phyloP scores from a whole-genome alignment of 495 filamentous ascomycete genomes.

The Lepraria neglecta region DNA sequence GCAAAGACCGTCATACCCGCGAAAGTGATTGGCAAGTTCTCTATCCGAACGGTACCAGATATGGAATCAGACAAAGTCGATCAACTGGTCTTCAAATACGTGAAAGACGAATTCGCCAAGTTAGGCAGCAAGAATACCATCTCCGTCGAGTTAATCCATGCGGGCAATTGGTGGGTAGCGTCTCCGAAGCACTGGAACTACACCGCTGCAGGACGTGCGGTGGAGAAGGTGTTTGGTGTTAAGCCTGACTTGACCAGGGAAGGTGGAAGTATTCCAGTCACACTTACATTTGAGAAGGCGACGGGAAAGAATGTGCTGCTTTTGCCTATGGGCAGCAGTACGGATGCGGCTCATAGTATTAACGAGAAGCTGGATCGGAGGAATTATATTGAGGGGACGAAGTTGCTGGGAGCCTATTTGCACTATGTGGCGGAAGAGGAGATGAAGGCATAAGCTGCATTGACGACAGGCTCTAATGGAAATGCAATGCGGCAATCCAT shows the following conservation, averaged over 20 bases:
- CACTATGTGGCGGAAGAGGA: slow-evolving; percentile 95
- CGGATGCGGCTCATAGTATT: slow-evolving; percentile 91
- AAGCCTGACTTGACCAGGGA: slow-evolving; percentile 94
- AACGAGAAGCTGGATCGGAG: slow-evolving; percentile 97
- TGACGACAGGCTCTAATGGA: background rate
- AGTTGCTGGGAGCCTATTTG: slow-evolving; percentile 88
- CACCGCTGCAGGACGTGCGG: slow-evolving; percentile 82
- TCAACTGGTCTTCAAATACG: slow-evolving; percentile 69
- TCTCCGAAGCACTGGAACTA: slow-evolving; percentile 99
- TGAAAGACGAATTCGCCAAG: slow-evolving; percentile 72
- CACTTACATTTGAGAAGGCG: slow-evolving; percentile 92
- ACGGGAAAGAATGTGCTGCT: slow-evolving; percentile 98
- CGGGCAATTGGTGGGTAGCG: slow-evolving; percentile 97
- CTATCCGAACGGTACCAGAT: slow-evolving; percentile 91
- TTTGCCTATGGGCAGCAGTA: slow-evolving; percentile 92
- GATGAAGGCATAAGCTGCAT: slow-evolving; percentile 30
- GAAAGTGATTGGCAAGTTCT: slow-evolving; percentile 97
- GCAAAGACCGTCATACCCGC: slow-evolving; percentile 99
- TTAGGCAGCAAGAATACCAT: slow-evolving; percentile 85
- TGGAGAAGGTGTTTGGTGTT: slow-evolving; percentile 83
- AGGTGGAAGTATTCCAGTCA: slow-evolving; percentile 94
- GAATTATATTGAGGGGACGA: slow-evolving; percentile 99
- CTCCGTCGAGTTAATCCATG: slow-evolving; percentile 73
- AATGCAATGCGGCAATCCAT: too few species aligned
- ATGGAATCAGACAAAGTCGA: slow-evolving; percentile 92